These are phyloP conservation scores for Actinomortierella ambigua DNA, from an alignment of 371 early-diverging fungal species.

Conservation along the genomic window DNA sequence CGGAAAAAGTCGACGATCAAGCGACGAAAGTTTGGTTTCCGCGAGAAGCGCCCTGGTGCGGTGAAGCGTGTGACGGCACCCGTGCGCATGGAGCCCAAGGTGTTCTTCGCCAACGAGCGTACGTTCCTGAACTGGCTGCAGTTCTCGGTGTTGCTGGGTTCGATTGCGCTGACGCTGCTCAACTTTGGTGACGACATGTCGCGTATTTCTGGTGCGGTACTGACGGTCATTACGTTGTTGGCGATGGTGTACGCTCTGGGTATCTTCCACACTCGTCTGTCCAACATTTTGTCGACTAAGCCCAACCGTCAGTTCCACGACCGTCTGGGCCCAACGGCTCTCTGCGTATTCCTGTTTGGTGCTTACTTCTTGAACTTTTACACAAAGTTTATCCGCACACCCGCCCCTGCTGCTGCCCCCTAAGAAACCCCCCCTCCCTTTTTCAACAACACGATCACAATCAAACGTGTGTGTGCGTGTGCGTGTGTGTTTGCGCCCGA, in stretches of 20 bases:
- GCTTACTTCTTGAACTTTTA: conserved; percentile 88
- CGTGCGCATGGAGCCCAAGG: conserved; percentile 93
- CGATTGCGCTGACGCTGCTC: conserved; percentile 67
- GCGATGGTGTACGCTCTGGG: conserved; percentile 87
- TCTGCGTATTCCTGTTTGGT: conserved; percentile 84
- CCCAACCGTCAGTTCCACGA: conserved; percentile 36
- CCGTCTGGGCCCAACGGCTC: conserved; percentile 75
- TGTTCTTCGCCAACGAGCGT: conserved; percentile 97
- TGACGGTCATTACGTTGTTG: conserved; percentile 72
- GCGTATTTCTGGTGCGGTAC: conserved; percentile 63
- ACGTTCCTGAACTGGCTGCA: conserved; percentile 90
- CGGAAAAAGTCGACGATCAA: conserved; percentile 36
- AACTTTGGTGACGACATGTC: conserved; percentile 74
- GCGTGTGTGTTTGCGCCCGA: too few relatives aligned
- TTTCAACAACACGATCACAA: too few relatives aligned
- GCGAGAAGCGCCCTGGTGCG: conserved; percentile 25
- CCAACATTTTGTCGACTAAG: conserved; percentile 26
- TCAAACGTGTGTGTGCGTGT: too few relatives aligned
- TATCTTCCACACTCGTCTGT: conserved; percentile 86
- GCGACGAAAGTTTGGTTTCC: conserved; percentile 36
- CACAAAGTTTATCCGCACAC: conserved; percentile 64
- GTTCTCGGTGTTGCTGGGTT: conserved; percentile 68
- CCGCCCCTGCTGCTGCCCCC: background rate
- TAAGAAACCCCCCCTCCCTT: too few relatives aligned
- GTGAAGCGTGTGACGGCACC: conserved; percentile 47